Evolutionary conservation across 2,329 filamentous ascomycete genomes (phyloP), one percentile per base, ranked within the genome.

Genomic region (Aspergillus neotritici): DNA sequence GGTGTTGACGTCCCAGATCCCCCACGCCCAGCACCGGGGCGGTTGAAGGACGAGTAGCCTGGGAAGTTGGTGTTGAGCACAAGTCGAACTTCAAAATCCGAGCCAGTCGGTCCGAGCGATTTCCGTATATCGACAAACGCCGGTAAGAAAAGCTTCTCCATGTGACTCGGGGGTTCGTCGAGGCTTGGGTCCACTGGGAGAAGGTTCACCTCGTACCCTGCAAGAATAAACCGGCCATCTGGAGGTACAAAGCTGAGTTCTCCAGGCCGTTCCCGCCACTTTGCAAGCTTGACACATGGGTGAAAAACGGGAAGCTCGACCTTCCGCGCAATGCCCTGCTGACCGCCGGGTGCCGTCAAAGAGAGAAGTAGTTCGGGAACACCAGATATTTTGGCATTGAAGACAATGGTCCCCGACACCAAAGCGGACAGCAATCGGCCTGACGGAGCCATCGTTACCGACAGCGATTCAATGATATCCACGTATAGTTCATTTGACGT

Each of bases 401-500:
- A 97, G 2, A 87, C 90, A 53, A 98, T 91, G 4, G 88, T 94
- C 12, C 93, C 93, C 55, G 93, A 86, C 11, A 88, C 86, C 51
- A 94, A 84, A 3, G 93, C 91, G 6, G 87, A 83, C 15, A 98
- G 75, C 1, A 91, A 84, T 11, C 89, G 78, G 4, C 93, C 93
- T 0, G 90, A 96, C 0, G 93, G 93, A 0, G 93, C 89, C 33
- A 97, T 77, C 0, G 86, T 95, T 32, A 96, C 87, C 1, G 83
- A 80, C 0, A 98, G 74, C 1, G 87, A 88, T 70, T 98, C 93
- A 48, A 98, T 82, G 10, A 98, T 82, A 63, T 98, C 93, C 44
- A 95, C 91, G 64, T 97, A 97, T 54, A 98, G 76, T 66, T 98
- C 93, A 67, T 97, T 98, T 43, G 87, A 94, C 4, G 91, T 97